These are phyloP conservation scores for Reticulascus tulasneorum DNA, from an alignment of 2,329 filamentous ascomycete species.

Conservation along the genomic window DNA sequence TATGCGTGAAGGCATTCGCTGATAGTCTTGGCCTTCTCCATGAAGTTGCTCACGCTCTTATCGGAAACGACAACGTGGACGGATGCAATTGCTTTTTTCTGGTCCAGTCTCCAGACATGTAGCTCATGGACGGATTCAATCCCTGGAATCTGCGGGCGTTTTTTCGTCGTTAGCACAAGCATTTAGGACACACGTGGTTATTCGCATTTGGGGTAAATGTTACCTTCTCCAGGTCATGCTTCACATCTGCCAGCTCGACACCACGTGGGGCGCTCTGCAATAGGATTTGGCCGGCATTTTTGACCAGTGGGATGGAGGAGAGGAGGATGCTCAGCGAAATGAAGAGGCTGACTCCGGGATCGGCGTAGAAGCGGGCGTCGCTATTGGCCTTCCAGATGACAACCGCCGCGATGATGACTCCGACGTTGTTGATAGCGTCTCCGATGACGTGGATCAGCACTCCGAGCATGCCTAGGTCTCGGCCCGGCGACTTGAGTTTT, in stretches of 20 bases:
- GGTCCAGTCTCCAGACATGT: conserved; percentile 70
- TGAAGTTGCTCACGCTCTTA: conserved; percentile 53
- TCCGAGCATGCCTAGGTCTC: conserved; percentile 67
- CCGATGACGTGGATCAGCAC: conserved; percentile 68
- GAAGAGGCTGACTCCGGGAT: conserved; percentile 64
- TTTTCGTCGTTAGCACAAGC: neutral
- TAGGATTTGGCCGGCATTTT: conserved; percentile 60
- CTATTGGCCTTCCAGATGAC: conserved; percentile 64
- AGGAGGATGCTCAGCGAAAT: conserved; percentile 71
- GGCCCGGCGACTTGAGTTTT: conserved; percentile 29
- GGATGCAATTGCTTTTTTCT: conserved; percentile 65
- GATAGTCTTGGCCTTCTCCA: conserved; percentile 56
- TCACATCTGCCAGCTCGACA: conserved; percentile 58
- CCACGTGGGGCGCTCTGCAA: conserved; percentile 62
- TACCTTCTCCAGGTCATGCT: conserved; percentile 66
- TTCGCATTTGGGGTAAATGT: no score
- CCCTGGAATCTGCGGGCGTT: conserved; percentile 52
- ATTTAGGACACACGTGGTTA: neutral
- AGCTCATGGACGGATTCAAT: conserved; percentile 67
- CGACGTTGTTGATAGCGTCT: conserved; percentile 72
- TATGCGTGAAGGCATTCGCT: conserved; percentile 69
- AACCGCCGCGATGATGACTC: conserved; percentile 65
- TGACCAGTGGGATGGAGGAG: conserved; percentile 60
- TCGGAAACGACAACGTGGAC: conserved; percentile 64
- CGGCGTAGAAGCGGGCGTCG: conserved; percentile 62